A percentile compares a stretch with the other conserved stretches of the same genome.
phyloP scores from a whole-genome alignment of 169 alveolate genomes.

The Plasmodium vivax region DNA sequence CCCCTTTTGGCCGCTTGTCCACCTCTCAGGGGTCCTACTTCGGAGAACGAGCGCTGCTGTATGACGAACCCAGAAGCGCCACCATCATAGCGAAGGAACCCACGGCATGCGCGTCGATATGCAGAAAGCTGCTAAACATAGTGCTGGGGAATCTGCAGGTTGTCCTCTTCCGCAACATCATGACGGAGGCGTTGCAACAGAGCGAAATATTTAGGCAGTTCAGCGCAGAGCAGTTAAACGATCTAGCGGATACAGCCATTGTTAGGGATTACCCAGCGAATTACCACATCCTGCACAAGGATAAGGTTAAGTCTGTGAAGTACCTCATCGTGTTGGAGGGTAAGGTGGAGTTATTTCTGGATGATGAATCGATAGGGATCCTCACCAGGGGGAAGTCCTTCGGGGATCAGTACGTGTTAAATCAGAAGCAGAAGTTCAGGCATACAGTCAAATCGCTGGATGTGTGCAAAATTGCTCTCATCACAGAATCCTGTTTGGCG shows the following conservation, averaged over 20 bases:
- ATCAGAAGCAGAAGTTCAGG: constrained; percentile 87
- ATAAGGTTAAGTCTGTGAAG: constrained; percentile 85
- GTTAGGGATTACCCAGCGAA: constrained; percentile 84
- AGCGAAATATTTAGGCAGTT: constrained; percentile 88
- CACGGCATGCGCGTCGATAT: constrained; percentile 88
- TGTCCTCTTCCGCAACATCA: constrained; percentile 88
- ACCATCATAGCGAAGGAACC: constrained; percentile 90
- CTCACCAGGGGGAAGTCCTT: constrained; percentile 94
- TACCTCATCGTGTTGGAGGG: constrained; percentile 91
- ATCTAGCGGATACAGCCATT: constrained; percentile 85
- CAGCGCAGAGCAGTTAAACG: constrained; percentile 86
- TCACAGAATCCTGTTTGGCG: constrained; percentile 86
- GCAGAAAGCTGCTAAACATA: constrained; percentile 85
- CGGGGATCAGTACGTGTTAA: constrained; percentile 93
- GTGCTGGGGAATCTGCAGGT: constrained; percentile 91
- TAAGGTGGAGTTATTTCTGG: constrained; percentile 81
- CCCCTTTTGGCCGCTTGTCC: constrained; percentile 79
- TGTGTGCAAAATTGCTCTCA: constrained; percentile 85
- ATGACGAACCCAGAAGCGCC: constrained; percentile 94
- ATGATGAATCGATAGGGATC: constrained; percentile 79
- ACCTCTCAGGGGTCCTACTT: constrained; percentile 93
- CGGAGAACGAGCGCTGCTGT: constrained; percentile 94
- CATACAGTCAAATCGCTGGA: constrained; percentile 86
- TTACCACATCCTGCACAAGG: constrained; percentile 79
- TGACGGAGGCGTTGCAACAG: constrained; percentile 89